Conservation (phyloP, 768 basidiomycete species). For the Hygrocybe punicea region DNA sequence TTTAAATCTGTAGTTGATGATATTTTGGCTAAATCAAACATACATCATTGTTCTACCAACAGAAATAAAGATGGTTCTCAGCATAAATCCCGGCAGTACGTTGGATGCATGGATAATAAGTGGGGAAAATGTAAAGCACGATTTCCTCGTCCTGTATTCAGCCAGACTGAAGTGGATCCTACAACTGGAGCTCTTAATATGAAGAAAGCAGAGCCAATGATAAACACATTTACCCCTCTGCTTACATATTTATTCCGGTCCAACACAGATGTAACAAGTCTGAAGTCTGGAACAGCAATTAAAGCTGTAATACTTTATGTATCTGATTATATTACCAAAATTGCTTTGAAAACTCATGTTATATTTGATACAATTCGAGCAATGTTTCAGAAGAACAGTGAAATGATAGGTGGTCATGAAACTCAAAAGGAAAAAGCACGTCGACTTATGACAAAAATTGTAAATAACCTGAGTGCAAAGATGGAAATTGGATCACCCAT, state of each 20-base stretch:
- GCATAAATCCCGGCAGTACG: constrained; percentile 8
- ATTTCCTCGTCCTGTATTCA: constrained; percentile 28
- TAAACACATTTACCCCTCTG: constrained; percentile 31
- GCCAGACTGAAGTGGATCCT: constrained; percentile 25
- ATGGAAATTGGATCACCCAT: constrained; percentile 32
- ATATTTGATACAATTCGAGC: constrained; percentile 29
- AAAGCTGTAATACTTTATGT: constrained; percentile 33
- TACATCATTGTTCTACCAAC: constrained; percentile 24
- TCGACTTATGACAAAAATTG: constrained; percentile 24
- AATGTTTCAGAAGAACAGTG: constrained; percentile 22
- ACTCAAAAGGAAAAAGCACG: constrained; percentile 15
- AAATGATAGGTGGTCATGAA: constrained; percentile 15
- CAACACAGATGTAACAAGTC: constrained; percentile 36
- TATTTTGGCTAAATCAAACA: constrained; percentile 25
- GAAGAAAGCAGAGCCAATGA: constrained; percentile 30
- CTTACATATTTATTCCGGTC: constrained; percentile 31
- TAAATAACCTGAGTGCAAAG: constrained; percentile 28
- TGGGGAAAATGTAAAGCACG: constrained; percentile 30
- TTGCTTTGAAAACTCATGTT: constrained; percentile 30
- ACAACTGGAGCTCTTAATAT: constrained; percentile 25
- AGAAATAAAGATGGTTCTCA: constrained; percentile 16
- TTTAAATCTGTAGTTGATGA: constrained; percentile 25
- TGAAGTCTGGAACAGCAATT: constrained; percentile 37
- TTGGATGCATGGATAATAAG: constrained; percentile 26
- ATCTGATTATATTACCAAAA: constrained; percentile 39